Conservation (phyloP, 306 rosid species). For the Cucumis cinereus region DNA sequence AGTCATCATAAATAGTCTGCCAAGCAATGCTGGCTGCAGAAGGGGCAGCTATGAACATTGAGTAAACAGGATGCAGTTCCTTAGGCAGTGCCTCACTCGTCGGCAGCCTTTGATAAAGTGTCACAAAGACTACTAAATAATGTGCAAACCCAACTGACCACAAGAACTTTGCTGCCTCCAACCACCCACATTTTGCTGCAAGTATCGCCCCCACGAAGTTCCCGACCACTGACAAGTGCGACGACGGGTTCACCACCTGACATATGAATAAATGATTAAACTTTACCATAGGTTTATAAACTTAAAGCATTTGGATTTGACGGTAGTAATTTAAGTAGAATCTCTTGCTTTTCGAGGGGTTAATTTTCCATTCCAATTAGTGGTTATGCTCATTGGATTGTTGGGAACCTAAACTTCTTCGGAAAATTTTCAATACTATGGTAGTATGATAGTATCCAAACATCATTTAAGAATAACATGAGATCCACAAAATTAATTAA, state of each 20-base stretch:
- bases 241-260: slow-evolving; percentile 59
- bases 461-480: too few relatives aligned
- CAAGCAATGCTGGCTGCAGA: slow-evolving; percentile 79
- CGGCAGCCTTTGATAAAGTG: slow-evolving; percentile 79
- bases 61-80: slow-evolving; percentile 83
- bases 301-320: too few relatives aligned
- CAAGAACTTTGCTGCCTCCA: slow-evolving; percentile 67
- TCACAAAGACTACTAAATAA: slow-evolving; percentile 68
- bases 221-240: slow-evolving; percentile 76
- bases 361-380: too few relatives aligned
- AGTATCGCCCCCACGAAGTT: slow-evolving; percentile 80
- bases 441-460: too few relatives aligned
- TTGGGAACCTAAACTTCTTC: too few relatives aligned
- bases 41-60: slow-evolving; percentile 87
- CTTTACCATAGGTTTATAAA: background rate
- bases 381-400: too few relatives aligned
- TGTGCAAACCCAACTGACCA: slow-evolving; percentile 90
- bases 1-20: slow-evolving; percentile 49
- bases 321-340: too few relatives aligned
- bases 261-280: background rate
- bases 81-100: slow-evolving; percentile 74
- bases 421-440: too few relatives aligned
- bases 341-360: too few relatives aligned
- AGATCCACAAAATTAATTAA: too few relatives aligned
- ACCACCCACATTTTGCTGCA: slow-evolving; percentile 70